phyloP scores from a whole-genome alignment of 169 alveolate genomes.

The Eimeria acervulina region DNA sequence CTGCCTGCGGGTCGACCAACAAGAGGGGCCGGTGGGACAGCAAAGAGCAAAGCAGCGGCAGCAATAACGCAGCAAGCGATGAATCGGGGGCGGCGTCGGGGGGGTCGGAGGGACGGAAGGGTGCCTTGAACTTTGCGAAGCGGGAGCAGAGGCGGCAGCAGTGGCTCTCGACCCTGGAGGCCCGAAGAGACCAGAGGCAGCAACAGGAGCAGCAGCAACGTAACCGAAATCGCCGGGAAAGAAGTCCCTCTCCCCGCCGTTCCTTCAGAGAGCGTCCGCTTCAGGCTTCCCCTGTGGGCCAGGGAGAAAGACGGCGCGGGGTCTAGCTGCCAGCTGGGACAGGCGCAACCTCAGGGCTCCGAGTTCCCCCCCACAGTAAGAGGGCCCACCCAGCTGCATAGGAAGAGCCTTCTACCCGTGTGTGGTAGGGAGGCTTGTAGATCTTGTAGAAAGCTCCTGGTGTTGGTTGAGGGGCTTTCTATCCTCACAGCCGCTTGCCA shows the following conservation, averaged over 20 bases:
- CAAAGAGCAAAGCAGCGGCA: slow-evolving; percentile 43
- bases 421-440: background rate
- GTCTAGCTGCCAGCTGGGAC: background rate
- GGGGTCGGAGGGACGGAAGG: slow-evolving; percentile 37
- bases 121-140: slow-evolving; percentile 64
- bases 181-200: slow-evolving; percentile 79
- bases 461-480: background rate
- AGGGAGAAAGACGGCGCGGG: slow-evolving; percentile 5
- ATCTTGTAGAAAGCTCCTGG: background rate
- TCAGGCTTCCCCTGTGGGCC: slow-evolving; percentile 32
- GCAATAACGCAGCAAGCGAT: slow-evolving; percentile 38
- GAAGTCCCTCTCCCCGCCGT: slow-evolving; percentile 75
- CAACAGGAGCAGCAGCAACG: slow-evolving; percentile 62
- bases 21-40: slow-evolving; percentile 82
- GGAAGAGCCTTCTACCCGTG: background rate
- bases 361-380: background rate
- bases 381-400: background rate
- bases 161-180: slow-evolving; percentile 76
- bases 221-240: slow-evolving; percentile 48
- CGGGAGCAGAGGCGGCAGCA: slow-evolving; percentile 81
- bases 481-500: background rate
- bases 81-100: slow-evolving; percentile 4
- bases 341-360: background rate
- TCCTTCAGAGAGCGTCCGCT: slow-evolving; percentile 70
- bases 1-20: slow-evolving; percentile 42